Base-by-base conservation (phyloP, 345 rosid species). In the Clarkia xantiana region DNA sequence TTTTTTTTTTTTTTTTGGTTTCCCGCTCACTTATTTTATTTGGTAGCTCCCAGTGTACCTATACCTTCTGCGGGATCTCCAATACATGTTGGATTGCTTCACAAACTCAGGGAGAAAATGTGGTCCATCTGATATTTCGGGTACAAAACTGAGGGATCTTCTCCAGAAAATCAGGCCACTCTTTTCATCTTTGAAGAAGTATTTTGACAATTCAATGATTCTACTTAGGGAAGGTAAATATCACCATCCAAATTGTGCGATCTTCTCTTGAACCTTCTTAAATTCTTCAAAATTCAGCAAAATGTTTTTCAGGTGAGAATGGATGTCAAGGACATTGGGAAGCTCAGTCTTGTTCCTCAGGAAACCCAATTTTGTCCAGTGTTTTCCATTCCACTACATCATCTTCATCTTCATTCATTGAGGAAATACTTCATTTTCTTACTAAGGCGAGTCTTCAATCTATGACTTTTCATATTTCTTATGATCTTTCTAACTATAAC, bases 21-120 rank as follows among this genome's bases (percentile, higher is more conserved):
- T 39, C 11, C 2, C 53, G 48, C 2, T 19, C 53, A 55, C 15
- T 40, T 67, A 14, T 61, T 62, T 60, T 59, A 50, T 69, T n/a
- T 74, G 64, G 60, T 68, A 86, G 96, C 69, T 82, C 47, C 81
- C 86, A 39, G 55, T 80, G 42, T 60, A 70, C 54, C 61, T 86
- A 60, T 86, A 78, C 70, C 86, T 86, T 47, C 60, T 82, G 48
- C 76, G 66, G 25, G 94, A 86, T 58, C 75, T 86, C 56, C 86
- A 63, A 63, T 45, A 47, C 71, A 82, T 75, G 76, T 70, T 86
- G 76, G 86, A 76, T 70, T 62, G 23, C 70, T 71, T 86, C 59
- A 56, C 66, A 58, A 54, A 66, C 66, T 55, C 61, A 14, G 66
- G 51, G 13, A 80, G 62, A 68, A 64, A 64, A 66, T 74, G 47